These are phyloP conservation scores for Diplosphaera chodatii DNA, from an alignment of 139 green algal species.

Conservation along the genomic window DNA sequence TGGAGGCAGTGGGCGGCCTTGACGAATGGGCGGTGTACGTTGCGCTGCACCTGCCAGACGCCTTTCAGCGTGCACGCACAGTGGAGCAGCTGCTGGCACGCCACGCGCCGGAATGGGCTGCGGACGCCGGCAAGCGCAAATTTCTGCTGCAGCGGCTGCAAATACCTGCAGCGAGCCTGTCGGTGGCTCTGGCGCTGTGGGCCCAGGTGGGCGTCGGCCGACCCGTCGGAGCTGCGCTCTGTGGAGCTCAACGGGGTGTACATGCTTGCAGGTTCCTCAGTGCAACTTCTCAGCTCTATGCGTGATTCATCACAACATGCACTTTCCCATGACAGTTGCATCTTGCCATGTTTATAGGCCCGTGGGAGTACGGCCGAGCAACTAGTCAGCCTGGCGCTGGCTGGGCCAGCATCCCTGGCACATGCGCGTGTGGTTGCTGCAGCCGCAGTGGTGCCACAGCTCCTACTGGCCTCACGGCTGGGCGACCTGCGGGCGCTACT, in stretches of 20 bases:
- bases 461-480: neutral
- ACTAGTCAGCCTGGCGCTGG: neutral
- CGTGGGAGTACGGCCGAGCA: neutral
- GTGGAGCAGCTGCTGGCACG: conserved; percentile 39
- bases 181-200: conserved; percentile 32
- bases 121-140: conserved; percentile 4
- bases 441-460: neutral
- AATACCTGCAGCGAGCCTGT: conserved; percentile 39
- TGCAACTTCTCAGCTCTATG: too few relatives aligned
- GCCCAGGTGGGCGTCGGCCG: conserved; percentile 11
- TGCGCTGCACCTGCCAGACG: conserved; percentile 57
- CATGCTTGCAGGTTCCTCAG: too few relatives aligned
- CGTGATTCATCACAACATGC: too few relatives aligned
- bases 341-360: neutral
- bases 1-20: conserved; percentile 43
- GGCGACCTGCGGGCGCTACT: neutral
- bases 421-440: neutral
- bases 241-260: too few relatives aligned
- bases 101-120: conserved; percentile 39
- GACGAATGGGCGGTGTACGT: conserved; percentile 70
- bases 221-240: too few relatives aligned
- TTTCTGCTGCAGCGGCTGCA: conserved; percentile 45
- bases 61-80: conserved; percentile 8
- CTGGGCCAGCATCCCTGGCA: neutral
- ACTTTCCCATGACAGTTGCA: too few relatives aligned